Conservation (phyloP, 805 yeast species). For the Sugiyamaella qingdaonensis region DNA sequence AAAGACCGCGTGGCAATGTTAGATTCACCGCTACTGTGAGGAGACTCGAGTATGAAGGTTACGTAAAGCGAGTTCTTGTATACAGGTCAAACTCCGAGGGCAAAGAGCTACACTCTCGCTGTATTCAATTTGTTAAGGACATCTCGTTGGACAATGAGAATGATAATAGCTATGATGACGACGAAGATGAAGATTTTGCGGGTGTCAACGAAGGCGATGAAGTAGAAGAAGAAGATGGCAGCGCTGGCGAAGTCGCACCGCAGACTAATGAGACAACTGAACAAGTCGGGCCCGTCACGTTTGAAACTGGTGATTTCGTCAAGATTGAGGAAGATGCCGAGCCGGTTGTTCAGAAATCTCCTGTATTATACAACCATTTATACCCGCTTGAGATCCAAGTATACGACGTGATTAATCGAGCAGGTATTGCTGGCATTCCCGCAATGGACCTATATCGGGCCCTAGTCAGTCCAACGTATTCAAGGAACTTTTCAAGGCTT, state of each 20-base stretch:
- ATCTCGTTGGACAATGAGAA: constrained; percentile 23
- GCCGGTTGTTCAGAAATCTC: neutral
- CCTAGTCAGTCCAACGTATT: constrained; percentile 53
- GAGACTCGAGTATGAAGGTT: constrained; percentile 27
- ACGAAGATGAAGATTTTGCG: constrained; percentile 30
- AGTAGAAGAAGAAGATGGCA: constrained; percentile 23
- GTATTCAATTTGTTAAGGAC: constrained; percentile 33
- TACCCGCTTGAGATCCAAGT: constrained; percentile 67
- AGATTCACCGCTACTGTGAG: constrained; percentile 25
- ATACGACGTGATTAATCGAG: constrained; percentile 42
- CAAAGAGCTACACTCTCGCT: constrained; percentile 31
- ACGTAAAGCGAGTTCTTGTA: constrained; percentile 32
- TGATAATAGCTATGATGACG: constrained; percentile 30
- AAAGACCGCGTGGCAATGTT: constrained; percentile 22
- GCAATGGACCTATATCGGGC: constrained; percentile 49
- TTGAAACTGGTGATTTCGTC: constrained; percentile 1
- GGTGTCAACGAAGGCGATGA: constrained; percentile 26
- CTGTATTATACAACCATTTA: constrained; percentile 42
- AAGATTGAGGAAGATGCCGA: constrained; percentile 15
- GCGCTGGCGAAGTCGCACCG: neutral
- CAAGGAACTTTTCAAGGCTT: constrained; percentile 48
- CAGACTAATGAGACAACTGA: neutral
- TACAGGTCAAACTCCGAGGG: constrained; percentile 28
- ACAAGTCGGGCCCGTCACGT: neutral
- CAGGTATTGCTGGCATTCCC: constrained; percentile 51